Base-by-base conservation (phyloP, 805 yeast species). In the Barnettozyma siamensis region DNA sequence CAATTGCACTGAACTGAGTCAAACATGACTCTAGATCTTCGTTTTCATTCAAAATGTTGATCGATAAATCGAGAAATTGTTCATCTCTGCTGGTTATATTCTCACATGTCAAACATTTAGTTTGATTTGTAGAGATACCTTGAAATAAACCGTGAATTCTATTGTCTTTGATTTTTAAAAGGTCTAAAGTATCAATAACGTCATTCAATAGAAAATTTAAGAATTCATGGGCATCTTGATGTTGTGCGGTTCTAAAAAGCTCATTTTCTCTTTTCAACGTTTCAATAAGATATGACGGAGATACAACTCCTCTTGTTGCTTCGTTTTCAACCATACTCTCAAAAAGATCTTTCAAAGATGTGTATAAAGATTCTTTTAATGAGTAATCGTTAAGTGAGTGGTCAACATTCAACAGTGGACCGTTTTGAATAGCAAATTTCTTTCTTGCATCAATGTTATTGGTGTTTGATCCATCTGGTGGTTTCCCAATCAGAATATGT, bases 151-250 rank as follows among this genome's bases (percentile, higher is more conserved):
- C 75, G 36, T 78, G 82, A 41, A 91, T 70, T 70, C 78, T 74
- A 51, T 73, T 75, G 23, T 49, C 65, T 62, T 53, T 49, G 9
- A 41, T 41, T 3, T 36, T 32, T 4, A 43, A 37, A 9, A 44
- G 45, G 15, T 51, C 52, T 63, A 62, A 40, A 26, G 52, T 57
- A 21, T 74, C 76, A 37, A 84, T 66, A 15, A 83, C 71, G 47
- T 85, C 88, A 61, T 93, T 93, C 40, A 93, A 67, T 50, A 89
- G 60, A 56, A 85, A 89, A 59, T 89, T 91, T 57, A 89, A 72
- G 62, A 93, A 93, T 64, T 93, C 99, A 63, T 93, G 99, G 5
- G 98, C 97, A 67, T 93, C 99, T 59, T 93, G 99, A 60, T 93
- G 99, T 96, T 88, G 89, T 33, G 85, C 80, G 43, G 88, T 82